A percentile compares a stretch with the other conserved stretches of the same genome.
Conservation (phyloP, 768 basidiomycete species). For the Austroboletus eburneus region DNA sequence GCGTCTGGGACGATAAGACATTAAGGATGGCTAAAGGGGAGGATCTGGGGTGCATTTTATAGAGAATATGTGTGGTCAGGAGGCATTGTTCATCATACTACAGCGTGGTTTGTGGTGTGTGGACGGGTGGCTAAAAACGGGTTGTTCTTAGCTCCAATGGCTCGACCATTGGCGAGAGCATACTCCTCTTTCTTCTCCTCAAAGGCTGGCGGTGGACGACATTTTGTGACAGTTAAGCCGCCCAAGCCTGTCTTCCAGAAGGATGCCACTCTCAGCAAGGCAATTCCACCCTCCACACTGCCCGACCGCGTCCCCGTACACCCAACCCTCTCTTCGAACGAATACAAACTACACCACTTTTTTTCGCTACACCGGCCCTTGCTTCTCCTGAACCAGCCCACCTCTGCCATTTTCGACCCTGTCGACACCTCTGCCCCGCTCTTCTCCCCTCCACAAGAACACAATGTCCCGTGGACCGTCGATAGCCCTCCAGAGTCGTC, state of each 20-base stretch:
- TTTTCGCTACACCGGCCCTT: constrained; percentile 80
- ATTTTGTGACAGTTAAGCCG: constrained; percentile 71
- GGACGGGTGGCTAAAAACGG: no score
- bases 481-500: constrained; percentile 49
- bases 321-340: constrained; percentile 56
- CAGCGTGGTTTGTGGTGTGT: background rate
- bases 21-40: constrained; percentile 9
- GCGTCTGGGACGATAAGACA: constrained; percentile 10
- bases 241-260: constrained; percentile 43
- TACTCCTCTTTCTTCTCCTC: constrained; percentile 82
- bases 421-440: constrained; percentile 15
- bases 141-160: constrained; percentile 43
- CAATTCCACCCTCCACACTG: background rate
- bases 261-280: constrained; percentile 32
- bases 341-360: constrained; percentile 80
- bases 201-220: constrained; percentile 69
- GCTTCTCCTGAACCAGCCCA: constrained; percentile 60
- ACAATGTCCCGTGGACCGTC: constrained; percentile 26
- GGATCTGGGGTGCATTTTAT: no score
- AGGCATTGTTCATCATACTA: no score
- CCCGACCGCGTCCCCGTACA: constrained; percentile 28
- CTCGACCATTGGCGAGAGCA: constrained; percentile 48
- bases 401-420: constrained; percentile 50
- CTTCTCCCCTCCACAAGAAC: constrained; percentile 20
- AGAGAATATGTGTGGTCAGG: no score